Percentiles rank a stretch among this genome's conserved stretches.
Conservation (phyloP, 805 yeast species). For the Kodamaea restingae region DNA sequence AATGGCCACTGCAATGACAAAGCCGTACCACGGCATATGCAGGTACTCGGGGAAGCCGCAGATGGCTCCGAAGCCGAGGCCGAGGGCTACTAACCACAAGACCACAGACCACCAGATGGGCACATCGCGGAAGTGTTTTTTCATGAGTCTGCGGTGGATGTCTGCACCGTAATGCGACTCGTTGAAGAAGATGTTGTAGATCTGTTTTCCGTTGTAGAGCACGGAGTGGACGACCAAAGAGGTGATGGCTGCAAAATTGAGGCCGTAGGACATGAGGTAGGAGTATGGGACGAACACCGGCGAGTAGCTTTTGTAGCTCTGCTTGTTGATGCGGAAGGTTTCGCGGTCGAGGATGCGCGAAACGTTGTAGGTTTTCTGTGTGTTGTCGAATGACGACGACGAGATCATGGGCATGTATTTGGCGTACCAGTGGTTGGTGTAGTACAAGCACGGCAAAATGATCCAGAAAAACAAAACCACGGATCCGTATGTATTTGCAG, state of each 20-base stretch:
- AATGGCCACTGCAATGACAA: constrained; percentile 37
- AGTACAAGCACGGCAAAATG: constrained; percentile 16
- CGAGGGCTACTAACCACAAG: constrained; percentile 22
- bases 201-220: constrained; percentile 19
- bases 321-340: constrained; percentile 14
- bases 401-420: constrained; percentile 21
- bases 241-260: constrained; percentile 20
- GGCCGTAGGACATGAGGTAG: constrained; percentile 18
- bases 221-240: constrained; percentile 17
- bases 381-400: constrained; percentile 18
- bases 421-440: constrained; percentile 20
- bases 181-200: constrained; percentile 12
- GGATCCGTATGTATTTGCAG: constrained; percentile 17
- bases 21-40: constrained; percentile 37
- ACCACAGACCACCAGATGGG: constrained; percentile 22
- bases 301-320: constrained; percentile 15
- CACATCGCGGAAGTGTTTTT: constrained; percentile 16
- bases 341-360: constrained; percentile 15
- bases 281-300: constrained; percentile 20
- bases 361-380: constrained; percentile 16
- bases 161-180: constrained; percentile 14
- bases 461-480: constrained; percentile 16
- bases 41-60: constrained; percentile 30
- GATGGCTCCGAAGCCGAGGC: constrained; percentile 20
- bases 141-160: constrained; percentile 20